Evolutionary conservation across 2,329 filamentous ascomycete species (phyloP).

Genomic region (Colletotrichum tropicale): DNA sequence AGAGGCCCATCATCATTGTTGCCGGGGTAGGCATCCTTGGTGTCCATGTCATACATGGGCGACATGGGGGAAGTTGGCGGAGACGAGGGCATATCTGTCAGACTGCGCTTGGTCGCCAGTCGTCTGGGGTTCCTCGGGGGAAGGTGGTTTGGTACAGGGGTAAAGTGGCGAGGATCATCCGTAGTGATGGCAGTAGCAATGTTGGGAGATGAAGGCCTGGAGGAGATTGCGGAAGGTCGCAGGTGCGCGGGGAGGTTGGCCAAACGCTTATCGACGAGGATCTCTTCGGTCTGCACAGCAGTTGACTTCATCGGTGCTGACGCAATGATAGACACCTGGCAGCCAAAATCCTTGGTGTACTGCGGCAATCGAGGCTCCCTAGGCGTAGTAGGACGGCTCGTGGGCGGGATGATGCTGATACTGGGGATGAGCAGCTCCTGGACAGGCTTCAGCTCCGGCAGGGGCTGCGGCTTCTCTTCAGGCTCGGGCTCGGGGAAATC

Average conservation of each 20-base stretch:
- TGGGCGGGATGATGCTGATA: conserved; percentile 90
- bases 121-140: conserved; percentile 66
- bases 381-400: conserved; percentile 81
- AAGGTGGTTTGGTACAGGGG: conserved; percentile 56
- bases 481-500: conserved; percentile 30
- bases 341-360: conserved; percentile 80
- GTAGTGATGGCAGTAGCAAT: conserved; percentile 31
- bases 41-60: conserved; percentile 35
- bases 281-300: conserved; percentile 85
- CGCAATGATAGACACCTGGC: conserved; percentile 71
- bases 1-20: conserved; percentile 83
- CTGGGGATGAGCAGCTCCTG: conserved; percentile 70
- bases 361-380: conserved; percentile 77
- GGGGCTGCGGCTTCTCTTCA: conserved; percentile 22
- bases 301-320: conserved; percentile 57
- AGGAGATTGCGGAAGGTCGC: conserved; percentile 76
- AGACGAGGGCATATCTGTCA: conserved; percentile 55
- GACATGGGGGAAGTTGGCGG: conserved; percentile 37
- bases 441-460: conserved; percentile 9
- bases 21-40: conserved; percentile 72
- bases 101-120: conserved; percentile 50
- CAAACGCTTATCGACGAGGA: conserved; percentile 79
- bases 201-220: conserved; percentile 61
- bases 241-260: conserved; percentile 78
- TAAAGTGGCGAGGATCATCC: conserved; percentile 48